phyloP scores from a whole-genome alignment of 2,329 filamentous ascomycete species.

The Penicillium brevicompactum region DNA sequence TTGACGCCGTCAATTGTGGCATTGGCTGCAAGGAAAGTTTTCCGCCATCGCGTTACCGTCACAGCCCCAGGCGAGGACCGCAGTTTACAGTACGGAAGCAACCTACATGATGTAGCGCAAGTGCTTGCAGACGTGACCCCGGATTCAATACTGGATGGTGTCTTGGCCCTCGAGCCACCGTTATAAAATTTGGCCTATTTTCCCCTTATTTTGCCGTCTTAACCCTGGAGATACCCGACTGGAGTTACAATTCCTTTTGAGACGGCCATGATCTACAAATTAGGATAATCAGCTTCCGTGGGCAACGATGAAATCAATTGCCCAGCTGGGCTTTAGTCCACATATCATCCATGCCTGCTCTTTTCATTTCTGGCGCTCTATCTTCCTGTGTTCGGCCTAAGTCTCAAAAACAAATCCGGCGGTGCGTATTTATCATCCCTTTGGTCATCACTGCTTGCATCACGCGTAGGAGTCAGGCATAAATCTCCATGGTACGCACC shows the following conservation, averaged over 20 bases:
- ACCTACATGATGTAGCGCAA: constrained; percentile 66
- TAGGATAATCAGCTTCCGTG: too few species aligned
- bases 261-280: too few species aligned
- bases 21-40: constrained; percentile 83
- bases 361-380: neutral
- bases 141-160: constrained; percentile 61
- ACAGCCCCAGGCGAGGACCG: constrained; percentile 71
- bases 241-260: neutral
- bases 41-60: constrained; percentile 78
- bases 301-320: too few species aligned
- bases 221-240: neutral
- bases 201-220: neutral
- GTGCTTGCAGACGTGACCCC: constrained; percentile 63
- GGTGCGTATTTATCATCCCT: constrained; percentile 20
- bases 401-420: constrained; percentile 35
- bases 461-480: constrained; percentile 7
- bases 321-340: too few species aligned
- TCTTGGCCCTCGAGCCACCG: constrained; percentile 60
- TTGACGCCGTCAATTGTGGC: constrained; percentile 81
- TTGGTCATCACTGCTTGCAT: constrained; percentile 8
- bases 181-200: constrained; percentile 39
- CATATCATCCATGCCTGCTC: too few species aligned
- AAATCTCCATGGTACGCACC: constrained; percentile 20
- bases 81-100: constrained; percentile 92
- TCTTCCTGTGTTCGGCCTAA: constrained; percentile 13